These are phyloP conservation scores for Bruguiera hainesii DNA, from an alignment of 441 rosid species.

Conservation along the genomic window DNA sequence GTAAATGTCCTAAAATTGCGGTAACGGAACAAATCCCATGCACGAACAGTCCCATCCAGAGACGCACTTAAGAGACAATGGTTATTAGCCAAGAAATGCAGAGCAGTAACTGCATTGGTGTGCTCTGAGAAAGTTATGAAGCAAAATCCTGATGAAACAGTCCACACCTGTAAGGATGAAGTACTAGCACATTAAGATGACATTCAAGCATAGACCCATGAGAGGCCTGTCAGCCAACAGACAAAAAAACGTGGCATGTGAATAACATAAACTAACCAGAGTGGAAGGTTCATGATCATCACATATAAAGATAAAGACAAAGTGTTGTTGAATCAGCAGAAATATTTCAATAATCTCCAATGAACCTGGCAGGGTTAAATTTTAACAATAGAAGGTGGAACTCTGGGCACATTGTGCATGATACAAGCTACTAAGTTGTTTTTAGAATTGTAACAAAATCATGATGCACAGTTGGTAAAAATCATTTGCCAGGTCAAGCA, in stretches of 20 bases:
- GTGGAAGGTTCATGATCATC: no score
- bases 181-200: constrained; percentile 12
- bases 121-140: constrained; percentile 95
- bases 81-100: constrained; percentile 94
- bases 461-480: no score
- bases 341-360: no score
- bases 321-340: no score
- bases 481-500: no score
- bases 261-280: background rate
- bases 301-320: no score
- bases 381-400: no score
- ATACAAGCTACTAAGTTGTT: no score
- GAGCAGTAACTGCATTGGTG: constrained; percentile 91
- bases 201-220: constrained; percentile 5
- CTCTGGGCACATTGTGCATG: no score
- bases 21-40: constrained; percentile 94
- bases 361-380: no score
- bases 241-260: constrained; percentile 1
- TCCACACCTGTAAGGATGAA: constrained; percentile 74
- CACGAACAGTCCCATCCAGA: constrained; percentile 96
- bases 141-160: constrained; percentile 91
- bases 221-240: background rate
- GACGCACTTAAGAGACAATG: constrained; percentile 90
- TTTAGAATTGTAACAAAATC: no score
- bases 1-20: constrained; percentile 94